These are phyloP conservation scores for Ilyonectria destructans DNA, from an alignment of 2,329 filamentous ascomycete species.

Conservation along the genomic window DNA sequence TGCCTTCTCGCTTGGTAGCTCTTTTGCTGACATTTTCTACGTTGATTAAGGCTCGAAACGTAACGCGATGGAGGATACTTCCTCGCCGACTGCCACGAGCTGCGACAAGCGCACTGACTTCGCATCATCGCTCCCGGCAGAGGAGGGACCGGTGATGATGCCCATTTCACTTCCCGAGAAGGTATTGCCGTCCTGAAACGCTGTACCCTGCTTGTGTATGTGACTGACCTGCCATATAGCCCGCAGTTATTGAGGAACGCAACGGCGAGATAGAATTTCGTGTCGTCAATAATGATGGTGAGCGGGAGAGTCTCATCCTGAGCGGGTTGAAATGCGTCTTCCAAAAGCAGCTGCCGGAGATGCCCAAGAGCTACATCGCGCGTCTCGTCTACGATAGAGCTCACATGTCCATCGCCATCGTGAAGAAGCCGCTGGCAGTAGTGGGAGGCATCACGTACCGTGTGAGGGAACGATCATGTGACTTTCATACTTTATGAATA, in stretches of 20 bases:
- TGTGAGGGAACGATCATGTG: too few species aligned
- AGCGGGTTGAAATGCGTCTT: too few species aligned
- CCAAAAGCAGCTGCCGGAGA: too few species aligned
- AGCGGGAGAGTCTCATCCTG: too few species aligned
- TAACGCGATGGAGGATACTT: slow-evolving; percentile 8
- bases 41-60: slow-evolving; percentile 10
- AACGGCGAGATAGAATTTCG: slow-evolving; percentile 96
- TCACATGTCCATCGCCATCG: too few species aligned
- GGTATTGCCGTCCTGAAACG: slow-evolving; percentile 60
- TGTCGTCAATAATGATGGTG: slow-evolving; percentile 96
- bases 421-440: too few species aligned
- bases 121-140: background rate
- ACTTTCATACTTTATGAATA: too few species aligned
- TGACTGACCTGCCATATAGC: slow-evolving; percentile 91
- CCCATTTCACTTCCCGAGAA: slow-evolving; percentile 92
- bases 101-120: slow-evolving; percentile 5
- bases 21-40: slow-evolving; percentile 4
- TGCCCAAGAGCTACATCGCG: too few species aligned
- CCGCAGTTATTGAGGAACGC: slow-evolving; percentile 93
- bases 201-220: background rate
- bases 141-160: slow-evolving; percentile 59
- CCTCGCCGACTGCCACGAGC: slow-evolving; percentile 1
- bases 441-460: too few species aligned
- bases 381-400: too few species aligned
- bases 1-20: slow-evolving; percentile 3